Evolutionary conservation across 2,329 filamentous ascomycete genomes (phyloP).

Genomic region (Daldinia sp.): DNA sequence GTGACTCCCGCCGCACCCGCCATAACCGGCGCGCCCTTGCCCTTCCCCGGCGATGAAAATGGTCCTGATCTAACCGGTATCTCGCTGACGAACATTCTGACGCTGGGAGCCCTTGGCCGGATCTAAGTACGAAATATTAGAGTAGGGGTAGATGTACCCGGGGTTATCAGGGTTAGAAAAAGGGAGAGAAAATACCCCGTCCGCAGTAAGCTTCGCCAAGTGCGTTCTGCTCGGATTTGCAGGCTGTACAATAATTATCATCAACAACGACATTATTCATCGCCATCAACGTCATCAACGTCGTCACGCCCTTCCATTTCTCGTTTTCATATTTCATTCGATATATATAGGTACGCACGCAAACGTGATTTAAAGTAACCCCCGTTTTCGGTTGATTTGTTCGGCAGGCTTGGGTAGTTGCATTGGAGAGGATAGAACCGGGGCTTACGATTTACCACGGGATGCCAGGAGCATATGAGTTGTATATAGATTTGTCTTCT

Average conservation of each 20-base stretch:
- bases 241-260: conserved; percentile 14
- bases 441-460: conserved; percentile 13
- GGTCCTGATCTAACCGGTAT: conserved; percentile 41
- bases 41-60: conserved; percentile 41
- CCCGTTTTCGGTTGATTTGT: background rate
- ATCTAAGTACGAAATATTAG: background rate
- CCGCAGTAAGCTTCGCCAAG: too few relatives aligned
- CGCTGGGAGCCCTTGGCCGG: conserved; percentile 38
- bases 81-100: conserved; percentile 39
- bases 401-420: background rate
- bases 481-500: conserved; percentile 33
- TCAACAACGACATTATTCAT: background rate
- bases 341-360: background rate
- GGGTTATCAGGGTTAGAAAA: background rate
- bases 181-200: conserved; percentile 4
- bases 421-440: background rate
- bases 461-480: conserved; percentile 24
- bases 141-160: background rate
- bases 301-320: background rate
- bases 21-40: conserved; percentile 36
- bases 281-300: background rate
- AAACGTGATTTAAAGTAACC: conserved; percentile 17
- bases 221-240: background rate
- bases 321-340: background rate
- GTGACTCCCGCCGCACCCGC: conserved; percentile 17